Conservation (phyloP, 495 filamentous ascomycete species). For the Hypoxylon perforatum region DNA sequence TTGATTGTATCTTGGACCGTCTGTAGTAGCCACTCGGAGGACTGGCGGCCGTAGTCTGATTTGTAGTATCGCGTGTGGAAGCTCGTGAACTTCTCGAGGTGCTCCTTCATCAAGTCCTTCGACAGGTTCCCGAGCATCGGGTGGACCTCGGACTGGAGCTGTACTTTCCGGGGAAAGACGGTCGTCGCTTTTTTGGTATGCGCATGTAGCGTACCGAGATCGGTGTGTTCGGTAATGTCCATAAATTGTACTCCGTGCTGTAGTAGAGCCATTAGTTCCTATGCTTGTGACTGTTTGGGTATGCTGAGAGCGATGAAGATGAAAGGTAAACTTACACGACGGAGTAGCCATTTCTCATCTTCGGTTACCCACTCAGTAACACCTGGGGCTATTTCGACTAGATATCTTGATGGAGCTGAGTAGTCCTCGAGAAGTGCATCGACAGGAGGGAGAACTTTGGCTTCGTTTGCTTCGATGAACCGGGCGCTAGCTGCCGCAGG, state of each 20-base stretch:
- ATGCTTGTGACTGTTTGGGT: neutral
- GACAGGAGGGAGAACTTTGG: conserved; percentile 49
- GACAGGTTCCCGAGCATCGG: conserved; percentile 74
- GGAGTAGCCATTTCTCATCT: conserved; percentile 92
- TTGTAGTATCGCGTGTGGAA: conserved; percentile 94
- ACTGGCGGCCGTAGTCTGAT: conserved; percentile 84
- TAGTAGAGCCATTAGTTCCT: conserved; percentile 27
- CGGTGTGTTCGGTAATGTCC: conserved; percentile 82
- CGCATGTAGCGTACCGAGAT: conserved; percentile 62
- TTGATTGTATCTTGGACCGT: conserved; percentile 79
- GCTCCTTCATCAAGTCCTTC: conserved; percentile 79
- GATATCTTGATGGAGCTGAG: conserved; percentile 64
- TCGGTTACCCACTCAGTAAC: conserved; percentile 88
- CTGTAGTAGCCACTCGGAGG: conserved; percentile 85
- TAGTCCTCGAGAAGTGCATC: conserved; percentile 51
- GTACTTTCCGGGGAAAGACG: conserved; percentile 74
- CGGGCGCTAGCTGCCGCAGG: conserved; percentile 60
- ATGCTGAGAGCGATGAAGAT: neutral
- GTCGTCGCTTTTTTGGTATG: conserved; percentile 56
- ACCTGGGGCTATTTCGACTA: conserved; percentile 90
- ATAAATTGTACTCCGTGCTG: conserved; percentile 91
- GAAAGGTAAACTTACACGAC: conserved; percentile 69
- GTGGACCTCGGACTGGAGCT: conserved; percentile 71
- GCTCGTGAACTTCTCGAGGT: conserved; percentile 80
- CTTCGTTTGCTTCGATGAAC: conserved; percentile 62